phyloP scores from a whole-genome alignment of 2,329 filamentous ascomycete species.

The Chaetomiaceae sp. region DNA sequence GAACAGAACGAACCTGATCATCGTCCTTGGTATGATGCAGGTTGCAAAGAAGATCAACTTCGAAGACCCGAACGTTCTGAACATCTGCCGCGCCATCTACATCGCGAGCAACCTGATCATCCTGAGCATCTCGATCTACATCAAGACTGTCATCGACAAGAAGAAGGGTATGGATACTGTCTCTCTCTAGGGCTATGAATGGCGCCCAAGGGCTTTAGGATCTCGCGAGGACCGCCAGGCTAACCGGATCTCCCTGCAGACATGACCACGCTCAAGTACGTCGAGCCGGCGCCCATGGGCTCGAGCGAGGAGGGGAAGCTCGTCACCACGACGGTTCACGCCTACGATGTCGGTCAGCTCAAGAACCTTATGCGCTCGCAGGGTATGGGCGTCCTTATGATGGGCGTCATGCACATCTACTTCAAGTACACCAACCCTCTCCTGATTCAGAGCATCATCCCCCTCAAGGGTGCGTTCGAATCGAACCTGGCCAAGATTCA shows the following conservation, averaged over 20 bases:
- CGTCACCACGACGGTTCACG: constrained; percentile 91
- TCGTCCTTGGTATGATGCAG: constrained; percentile 98
- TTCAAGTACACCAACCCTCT: constrained; percentile 99
- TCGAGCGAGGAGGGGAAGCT: constrained; percentile 92
- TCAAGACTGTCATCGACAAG: constrained; percentile 79
- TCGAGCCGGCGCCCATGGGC: constrained; percentile 91
- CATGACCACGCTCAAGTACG: constrained; percentile 95
- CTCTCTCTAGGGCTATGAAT: no score
- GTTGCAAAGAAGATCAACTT: constrained; percentile 93
- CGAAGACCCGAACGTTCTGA: constrained; percentile 67
- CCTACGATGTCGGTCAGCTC: constrained; percentile 87
- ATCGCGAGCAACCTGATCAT: constrained; percentile 73
- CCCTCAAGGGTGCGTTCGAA: constrained; percentile 92
- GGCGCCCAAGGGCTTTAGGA: no score
- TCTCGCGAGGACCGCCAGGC: background rate
- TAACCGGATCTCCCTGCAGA: constrained; percentile 49
- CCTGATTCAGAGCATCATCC: constrained; percentile 97
- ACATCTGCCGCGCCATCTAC: constrained; percentile 51
- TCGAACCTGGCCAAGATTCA: constrained; percentile 96
- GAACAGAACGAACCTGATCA: constrained; percentile 79
- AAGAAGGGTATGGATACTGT: no score
- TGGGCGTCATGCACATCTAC: constrained; percentile 98
- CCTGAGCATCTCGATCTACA: constrained; percentile 75
- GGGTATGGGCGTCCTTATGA: constrained; percentile 96
- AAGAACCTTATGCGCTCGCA: constrained; percentile 82